These are phyloP conservation scores for Sporothrix globosa DNA, from an alignment of 2,329 filamentous ascomycete species.

Conservation along the genomic window DNA sequence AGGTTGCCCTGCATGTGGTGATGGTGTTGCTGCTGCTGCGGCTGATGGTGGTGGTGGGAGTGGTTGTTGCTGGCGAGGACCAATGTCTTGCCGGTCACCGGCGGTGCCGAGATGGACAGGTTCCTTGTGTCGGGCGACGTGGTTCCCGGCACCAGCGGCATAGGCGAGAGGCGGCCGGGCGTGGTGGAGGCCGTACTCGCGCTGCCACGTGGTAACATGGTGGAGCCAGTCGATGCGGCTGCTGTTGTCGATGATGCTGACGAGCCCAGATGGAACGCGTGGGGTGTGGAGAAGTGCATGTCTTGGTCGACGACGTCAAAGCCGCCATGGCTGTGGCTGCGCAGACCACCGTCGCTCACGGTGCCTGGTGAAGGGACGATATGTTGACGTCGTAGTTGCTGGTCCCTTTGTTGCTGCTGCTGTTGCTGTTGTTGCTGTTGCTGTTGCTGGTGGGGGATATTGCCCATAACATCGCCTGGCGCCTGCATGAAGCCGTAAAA, in stretches of 20 bases:
- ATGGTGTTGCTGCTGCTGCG: slow-evolving; percentile 11
- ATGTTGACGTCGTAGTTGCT: not conserved
- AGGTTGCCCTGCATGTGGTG: slow-evolving; percentile 23
- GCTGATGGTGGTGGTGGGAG: not conserved
- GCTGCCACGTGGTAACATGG: slow-evolving; percentile 1
- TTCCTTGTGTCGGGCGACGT: not conserved
- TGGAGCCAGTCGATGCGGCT: slow-evolving; percentile 3
- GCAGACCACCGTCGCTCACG: not conserved
- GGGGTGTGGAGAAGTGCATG: not conserved
- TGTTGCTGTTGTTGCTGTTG: slow-evolving; percentile 10
- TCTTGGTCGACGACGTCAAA: slow-evolving; percentile 12
- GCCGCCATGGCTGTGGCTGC: not conserved
- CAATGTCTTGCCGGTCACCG: not conserved
- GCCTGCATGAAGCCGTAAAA: slow-evolving; percentile 28
- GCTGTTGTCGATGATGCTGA: slow-evolving; percentile 6
- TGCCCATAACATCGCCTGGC: slow-evolving; percentile 7
- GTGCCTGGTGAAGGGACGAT: not conserved
- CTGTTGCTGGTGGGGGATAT: not conserved
- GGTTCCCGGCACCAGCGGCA: slow-evolving; percentile 5
- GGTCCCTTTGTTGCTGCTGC: slow-evolving; percentile 10
- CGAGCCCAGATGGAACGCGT: slow-evolving; percentile 1
- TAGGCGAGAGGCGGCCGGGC: slow-evolving; percentile 16
- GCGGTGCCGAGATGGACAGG: not conserved
- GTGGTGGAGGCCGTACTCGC: slow-evolving; percentile 14
- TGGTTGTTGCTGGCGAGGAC: slow-evolving; percentile 17